phyloP scores from a whole-genome alignment of 2,329 filamentous ascomycete species.

The Chalara sp. region DNA sequence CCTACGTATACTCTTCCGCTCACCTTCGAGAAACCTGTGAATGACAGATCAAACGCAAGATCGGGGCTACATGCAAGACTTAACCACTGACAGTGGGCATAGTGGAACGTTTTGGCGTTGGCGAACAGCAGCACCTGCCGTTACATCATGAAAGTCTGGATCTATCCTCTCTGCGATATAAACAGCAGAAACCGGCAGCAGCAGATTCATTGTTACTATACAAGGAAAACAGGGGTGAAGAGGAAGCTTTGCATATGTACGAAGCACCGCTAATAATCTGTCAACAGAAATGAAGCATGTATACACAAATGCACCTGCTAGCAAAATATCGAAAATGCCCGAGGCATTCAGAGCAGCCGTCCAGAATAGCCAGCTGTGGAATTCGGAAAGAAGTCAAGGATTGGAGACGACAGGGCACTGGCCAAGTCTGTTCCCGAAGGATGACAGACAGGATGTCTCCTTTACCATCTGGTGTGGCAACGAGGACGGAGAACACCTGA shows the following conservation, averaged over 20 bases:
- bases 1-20: too few relatives aligned
- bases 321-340: slow-evolving; percentile 8
- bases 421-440: slow-evolving; percentile 7
- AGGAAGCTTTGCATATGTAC: slow-evolving; percentile 5
- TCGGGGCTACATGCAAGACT: neutral
- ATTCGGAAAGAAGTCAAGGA: slow-evolving; percentile 10
- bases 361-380: slow-evolving; percentile 8
- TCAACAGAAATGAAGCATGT: slow-evolving; percentile 10
- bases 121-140: neutral
- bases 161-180: neutral
- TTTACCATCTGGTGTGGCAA: slow-evolving; percentile 7
- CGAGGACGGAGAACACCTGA: slow-evolving; percentile 1
- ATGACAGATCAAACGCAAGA: neutral
- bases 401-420: slow-evolving; percentile 9
- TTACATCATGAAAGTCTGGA: neutral
- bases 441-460: slow-evolving; percentile 7
- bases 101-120: neutral
- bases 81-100: neutral
- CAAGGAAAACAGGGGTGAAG: slow-evolving; percentile 3
- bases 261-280: slow-evolving; percentile 7
- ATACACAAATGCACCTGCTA: slow-evolving; percentile 10
- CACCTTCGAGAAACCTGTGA: too few relatives aligned
- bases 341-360: slow-evolving; percentile 7
- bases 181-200: slow-evolving; percentile 3
- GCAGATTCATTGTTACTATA: neutral